A percentile compares a stretch with the other conserved stretches of the same genome.
Conservation (phyloP, 257 asterid genomes). For the Solanum medicagineum region DNA sequence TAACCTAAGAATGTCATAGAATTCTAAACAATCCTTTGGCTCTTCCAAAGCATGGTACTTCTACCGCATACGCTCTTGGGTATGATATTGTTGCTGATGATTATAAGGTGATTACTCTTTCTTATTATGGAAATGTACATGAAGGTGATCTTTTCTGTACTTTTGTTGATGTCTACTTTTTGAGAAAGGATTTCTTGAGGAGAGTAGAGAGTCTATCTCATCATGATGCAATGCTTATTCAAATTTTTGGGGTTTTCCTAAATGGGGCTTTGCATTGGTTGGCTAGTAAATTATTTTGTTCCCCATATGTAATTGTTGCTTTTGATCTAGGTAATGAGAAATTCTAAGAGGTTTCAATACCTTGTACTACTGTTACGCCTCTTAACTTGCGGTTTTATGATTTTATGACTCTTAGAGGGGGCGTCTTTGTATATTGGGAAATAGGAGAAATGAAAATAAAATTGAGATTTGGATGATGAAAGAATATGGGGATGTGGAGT, state of each 20-base stretch:
- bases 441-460: too few relatives aligned
- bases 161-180: not conserved
- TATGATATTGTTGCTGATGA: slow-evolving; percentile 24
- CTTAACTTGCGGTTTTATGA: too few relatives aligned
- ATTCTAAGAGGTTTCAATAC: not conserved
- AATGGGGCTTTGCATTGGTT: not conserved
- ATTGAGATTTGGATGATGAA: too few relatives aligned
- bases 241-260: not conserved
- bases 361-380: not conserved
- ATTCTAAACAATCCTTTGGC: not conserved
- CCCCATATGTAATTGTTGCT: not conserved
- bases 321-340: not conserved
- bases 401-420: too few relatives aligned
- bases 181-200: slow-evolving; percentile 17
- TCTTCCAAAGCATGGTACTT: not conserved
- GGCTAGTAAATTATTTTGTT: not conserved
- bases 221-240: not conserved
- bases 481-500: too few relatives aligned
- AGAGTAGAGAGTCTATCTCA: not conserved
- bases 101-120: slow-evolving; percentile 29
- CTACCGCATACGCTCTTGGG: slow-evolving; percentile 13
- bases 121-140: not conserved
- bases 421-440: too few relatives aligned
- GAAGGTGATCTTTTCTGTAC: not conserved
- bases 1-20: not conserved